Conservation (phyloP, 2,329 filamentous ascomycete species). For the Nemania bipapillata region DNA sequence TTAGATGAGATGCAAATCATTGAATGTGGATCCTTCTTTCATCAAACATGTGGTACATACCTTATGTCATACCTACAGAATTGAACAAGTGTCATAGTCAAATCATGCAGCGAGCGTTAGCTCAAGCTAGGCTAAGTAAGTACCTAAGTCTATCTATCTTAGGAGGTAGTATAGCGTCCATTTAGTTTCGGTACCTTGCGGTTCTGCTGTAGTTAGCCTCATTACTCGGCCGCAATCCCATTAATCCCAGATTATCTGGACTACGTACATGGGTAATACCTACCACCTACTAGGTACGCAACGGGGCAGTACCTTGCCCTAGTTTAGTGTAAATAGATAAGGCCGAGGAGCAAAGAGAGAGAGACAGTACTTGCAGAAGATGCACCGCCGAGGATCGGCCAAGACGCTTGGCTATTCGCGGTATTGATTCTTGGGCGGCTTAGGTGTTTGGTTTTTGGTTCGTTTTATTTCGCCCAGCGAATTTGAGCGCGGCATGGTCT, state of each 20-base stretch:
- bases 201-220: neutral
- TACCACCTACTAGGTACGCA: no score
- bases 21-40: neutral
- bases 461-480: constrained; percentile 27
- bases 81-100: constrained; percentile 5
- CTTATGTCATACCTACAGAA: neutral
- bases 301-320: neutral
- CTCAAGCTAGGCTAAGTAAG: no score
- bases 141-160: neutral
- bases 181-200: neutral
- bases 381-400: neutral
- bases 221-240: neutral
- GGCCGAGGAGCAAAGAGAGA: neutral
- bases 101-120: constrained; percentile 13
- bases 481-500: constrained; percentile 20
- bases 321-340: neutral
- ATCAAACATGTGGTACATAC: neutral
- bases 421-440: neutral
- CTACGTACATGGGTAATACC: no score
- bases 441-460: constrained; percentile 18
- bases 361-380: neutral
- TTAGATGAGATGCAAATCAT: neutral
- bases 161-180: no score
- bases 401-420: neutral
- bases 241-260: neutral